Percentiles rank a stretch among this genome's conserved stretches.
Conservation (phyloP, 225 moss, liverwort and hornwort species). For the Sphagnum tenellum region DNA sequence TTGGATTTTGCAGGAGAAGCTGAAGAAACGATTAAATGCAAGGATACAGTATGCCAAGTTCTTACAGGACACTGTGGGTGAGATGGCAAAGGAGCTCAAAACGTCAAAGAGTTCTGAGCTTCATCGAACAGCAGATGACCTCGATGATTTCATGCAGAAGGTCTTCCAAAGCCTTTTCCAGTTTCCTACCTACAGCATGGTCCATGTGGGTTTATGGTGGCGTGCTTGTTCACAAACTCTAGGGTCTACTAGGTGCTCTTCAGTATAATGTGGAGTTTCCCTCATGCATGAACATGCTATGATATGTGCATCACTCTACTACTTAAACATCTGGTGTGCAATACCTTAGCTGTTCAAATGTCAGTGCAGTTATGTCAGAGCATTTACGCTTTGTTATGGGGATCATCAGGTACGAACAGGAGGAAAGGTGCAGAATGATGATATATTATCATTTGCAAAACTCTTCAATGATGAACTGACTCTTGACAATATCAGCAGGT, state of each 20-base stretch:
- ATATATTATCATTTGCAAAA: conserved; percentile 83
- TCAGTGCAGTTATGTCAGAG: too few species aligned
- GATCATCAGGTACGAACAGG: conserved; percentile 79
- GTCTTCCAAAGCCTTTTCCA: conserved; percentile 13
- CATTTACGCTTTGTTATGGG: too few species aligned
- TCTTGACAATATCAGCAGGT: conserved; percentile 96
- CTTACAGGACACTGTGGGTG: conserved; percentile 94
- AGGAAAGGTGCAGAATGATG: conserved; percentile 70
- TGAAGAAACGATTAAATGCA: conserved; percentile 90
- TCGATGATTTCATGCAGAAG: conserved; percentile 92
- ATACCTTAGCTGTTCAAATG: too few species aligned
- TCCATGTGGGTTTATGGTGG: too few species aligned
- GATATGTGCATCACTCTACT: too few species aligned
- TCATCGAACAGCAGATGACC: conserved; percentile 71
- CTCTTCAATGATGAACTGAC: conserved; percentile 97
- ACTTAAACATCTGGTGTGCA: too few species aligned
- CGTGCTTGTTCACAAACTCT: too few species aligned
- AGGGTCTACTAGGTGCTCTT: too few species aligned
- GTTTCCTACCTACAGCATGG: too few species aligned
- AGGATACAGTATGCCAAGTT: conserved; percentile 98
- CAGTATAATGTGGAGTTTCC: too few species aligned
- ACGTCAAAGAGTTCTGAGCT: conserved; percentile 86
- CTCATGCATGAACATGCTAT: too few species aligned
- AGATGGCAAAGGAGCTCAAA: conserved; percentile 96
- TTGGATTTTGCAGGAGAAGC: conserved; percentile 44